Evolutionary conservation across 345 rosid genomes (phyloP), one percentile per base, ranked within the genome.

Genomic region (Pistacia vera): DNA sequence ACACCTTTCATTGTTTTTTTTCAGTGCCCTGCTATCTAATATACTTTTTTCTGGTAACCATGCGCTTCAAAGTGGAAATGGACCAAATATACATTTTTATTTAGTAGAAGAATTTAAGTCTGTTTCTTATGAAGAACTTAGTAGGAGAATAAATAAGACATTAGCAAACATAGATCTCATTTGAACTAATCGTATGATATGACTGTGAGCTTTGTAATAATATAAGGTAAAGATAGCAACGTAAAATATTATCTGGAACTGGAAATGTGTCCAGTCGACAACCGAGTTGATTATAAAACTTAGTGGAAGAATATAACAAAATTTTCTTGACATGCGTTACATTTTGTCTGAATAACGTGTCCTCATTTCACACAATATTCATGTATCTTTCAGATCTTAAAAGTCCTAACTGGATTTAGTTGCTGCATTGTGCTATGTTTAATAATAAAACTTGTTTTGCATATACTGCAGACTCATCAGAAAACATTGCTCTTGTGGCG

Each of bases 401-500:
- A 67, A 17, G 4, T 38, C 68, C 22, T 16, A 65, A 10, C 63
- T 62, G n/a, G 6, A 10, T 8, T 63, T 62, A 48, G 35, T 63
- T 52, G 30, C 52, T 48, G 61, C 28, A 9, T n/a, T 71, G 58
- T 25, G 52, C 56, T 11, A 63, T 58, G 30, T n/a, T n/a, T 73
- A 12, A 8, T 13, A 25, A 58, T 62, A 16, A 54, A 35, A 13
- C 11, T 61, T 78, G 18, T 77, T 70, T 76, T 84, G 81, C 85
- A 90, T 97, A 81, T 74, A 57, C 81, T 22, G 60, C 78, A 49
- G 5, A 84, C 35, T 51, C 81, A 52, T 81, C 83, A 5, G 92
- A 90, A 59, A 83, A 92, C 6, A 77, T 88, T 66, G 93, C 93
- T 70, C 92, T 94, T 71, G 83, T 78, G 9, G 97, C 93, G 67